Evolutionary conservation across 1,139 yeast species (phyloP).

Genomic region (Saccharomycopsis hybrid): DNA sequence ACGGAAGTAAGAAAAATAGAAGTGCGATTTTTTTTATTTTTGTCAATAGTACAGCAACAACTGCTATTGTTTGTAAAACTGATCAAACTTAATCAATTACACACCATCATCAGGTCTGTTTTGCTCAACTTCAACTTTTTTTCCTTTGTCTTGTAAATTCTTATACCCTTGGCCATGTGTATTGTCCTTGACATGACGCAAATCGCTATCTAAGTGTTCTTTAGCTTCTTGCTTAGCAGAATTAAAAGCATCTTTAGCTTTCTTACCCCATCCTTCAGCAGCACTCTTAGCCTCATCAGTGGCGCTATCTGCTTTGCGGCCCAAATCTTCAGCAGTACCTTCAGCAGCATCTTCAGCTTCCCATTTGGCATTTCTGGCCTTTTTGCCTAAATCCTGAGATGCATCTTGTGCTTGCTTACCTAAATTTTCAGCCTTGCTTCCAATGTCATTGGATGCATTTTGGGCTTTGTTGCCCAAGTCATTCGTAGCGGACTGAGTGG

Average conservation of each 20-base stretch:
- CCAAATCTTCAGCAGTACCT: background rate
- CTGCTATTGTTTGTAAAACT: no score
- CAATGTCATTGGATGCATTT: background rate
- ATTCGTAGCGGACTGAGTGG: background rate
- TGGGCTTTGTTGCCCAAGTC: background rate
- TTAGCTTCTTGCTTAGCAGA: background rate
- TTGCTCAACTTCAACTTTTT: conserved; percentile 38
- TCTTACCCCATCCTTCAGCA: background rate
- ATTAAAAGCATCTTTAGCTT: background rate
- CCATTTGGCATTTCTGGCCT: background rate
- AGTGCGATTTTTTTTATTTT: no score
- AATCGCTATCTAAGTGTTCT: background rate
- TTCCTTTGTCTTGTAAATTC: conserved; percentile 39
- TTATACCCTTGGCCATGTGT: conserved; percentile 35
- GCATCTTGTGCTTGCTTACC: background rate
- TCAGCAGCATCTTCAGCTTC: background rate
- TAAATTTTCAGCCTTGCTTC: background rate
- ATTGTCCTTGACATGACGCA: conserved; percentile 28
- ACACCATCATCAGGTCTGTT: conserved; percentile 42
- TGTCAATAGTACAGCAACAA: no score
- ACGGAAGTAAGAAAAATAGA: no score
- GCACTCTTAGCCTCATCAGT: background rate
- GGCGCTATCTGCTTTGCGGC: background rate
- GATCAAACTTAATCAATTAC: no score
- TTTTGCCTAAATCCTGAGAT: background rate